Base-by-base conservation (phyloP, 371 early-diverging fungal species). In the Nematocida ironsii region DNA sequence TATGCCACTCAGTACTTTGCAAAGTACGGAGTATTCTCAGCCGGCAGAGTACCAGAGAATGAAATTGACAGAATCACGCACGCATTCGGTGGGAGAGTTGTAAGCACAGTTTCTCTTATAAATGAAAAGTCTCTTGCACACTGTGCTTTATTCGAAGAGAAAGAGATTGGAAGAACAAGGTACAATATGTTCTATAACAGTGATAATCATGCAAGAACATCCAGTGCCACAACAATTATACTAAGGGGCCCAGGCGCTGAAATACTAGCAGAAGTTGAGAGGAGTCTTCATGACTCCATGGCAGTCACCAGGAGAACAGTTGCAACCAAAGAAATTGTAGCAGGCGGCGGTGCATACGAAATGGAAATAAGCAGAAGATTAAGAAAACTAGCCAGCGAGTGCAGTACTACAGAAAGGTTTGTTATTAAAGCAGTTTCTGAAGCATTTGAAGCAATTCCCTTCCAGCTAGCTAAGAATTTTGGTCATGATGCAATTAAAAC, bases 1-100 rank as follows among this genome's bases (percentile, higher is more conserved):
- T 90, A 98, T 84, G 99, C 98, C 48, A 99, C 99, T 23, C 98
- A 99, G 88, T 99, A 96, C 90, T 99, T 99, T 91, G 99, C 99
- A 75, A 97, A 95, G 86, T 91, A 96, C 68, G 92, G 93, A 85
- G 94, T 99, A 84, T 98, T 99, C 90, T 97, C 96, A 87, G 97
- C 98, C 61, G 99, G 99, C 54, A 92, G 99, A 84, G 97, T 98
- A 44, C 87, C 94, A 44, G 90, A 90, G 84, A 93, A 92, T 71
- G 97, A 98, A 85, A 88, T 97, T 84, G 89, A 90, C 60, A 93
- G 98, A 84, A 93, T 97, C 48, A 91, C 93, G 78, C 90, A 92
- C 86, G 95, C 96, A 62, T 95, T 94, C 39, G 97, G 97, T 84
- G 96, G 97, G 58, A 87, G 91, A 42, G 89, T 94, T 91, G 94